Conservation (phyloP, 2,329 filamentous ascomycete species). For the Fulvia fulva region DNA sequence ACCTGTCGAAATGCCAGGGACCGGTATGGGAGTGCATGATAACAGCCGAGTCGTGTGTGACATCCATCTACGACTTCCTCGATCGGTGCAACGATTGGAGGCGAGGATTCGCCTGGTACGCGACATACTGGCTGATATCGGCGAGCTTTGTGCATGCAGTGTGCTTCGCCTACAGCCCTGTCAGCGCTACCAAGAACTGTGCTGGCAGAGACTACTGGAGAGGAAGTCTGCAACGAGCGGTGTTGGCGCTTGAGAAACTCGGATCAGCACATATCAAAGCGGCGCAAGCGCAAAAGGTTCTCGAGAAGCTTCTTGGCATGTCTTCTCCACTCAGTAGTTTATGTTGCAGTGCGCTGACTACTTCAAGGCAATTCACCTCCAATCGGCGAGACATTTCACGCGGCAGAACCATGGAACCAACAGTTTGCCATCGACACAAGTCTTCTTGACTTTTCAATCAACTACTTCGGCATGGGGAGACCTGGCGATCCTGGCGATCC, state of each 20-base stretch:
- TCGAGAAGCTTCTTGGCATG: not conserved
- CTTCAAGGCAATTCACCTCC: not conserved
- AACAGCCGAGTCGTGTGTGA: too few species aligned
- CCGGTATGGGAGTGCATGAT: too few species aligned
- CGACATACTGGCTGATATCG: too few species aligned
- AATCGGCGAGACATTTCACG: not conserved
- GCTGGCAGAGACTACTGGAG: not conserved
- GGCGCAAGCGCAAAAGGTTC: not conserved
- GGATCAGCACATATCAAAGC: not conserved
- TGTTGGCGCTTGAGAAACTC: not conserved
- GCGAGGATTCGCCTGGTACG: too few species aligned
- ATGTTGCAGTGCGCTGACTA: too few species aligned
- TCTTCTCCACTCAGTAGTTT: not conserved
- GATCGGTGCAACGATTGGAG: too few species aligned
- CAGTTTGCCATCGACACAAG: not conserved
- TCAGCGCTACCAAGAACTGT: not conserved
- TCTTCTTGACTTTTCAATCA: not conserved
- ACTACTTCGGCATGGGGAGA: not conserved
- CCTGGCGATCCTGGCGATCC: not conserved
- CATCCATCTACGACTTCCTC: too few species aligned
- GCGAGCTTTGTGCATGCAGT: too few species aligned
- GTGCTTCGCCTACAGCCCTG: not conserved
- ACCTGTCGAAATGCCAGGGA: too few species aligned
- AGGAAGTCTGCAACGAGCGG: not conserved
- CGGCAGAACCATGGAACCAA: not conserved